Conservation (phyloP, 768 basidiomycete genomes). For the Royoungia palumana region DNA sequence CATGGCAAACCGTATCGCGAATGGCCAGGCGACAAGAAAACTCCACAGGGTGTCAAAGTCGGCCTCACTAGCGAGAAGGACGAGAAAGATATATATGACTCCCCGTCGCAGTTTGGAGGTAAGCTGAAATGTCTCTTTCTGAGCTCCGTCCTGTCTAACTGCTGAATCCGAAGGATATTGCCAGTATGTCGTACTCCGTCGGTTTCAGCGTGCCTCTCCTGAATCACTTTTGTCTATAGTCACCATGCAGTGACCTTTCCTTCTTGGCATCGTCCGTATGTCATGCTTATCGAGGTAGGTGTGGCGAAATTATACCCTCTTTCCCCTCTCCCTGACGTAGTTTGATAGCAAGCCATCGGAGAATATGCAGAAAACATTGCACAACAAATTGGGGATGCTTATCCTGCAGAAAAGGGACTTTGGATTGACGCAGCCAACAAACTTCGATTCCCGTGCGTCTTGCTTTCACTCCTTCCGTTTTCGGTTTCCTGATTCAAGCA, state of each 20-base stretch:
- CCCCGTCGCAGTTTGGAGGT: too few relatives aligned
- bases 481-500: constrained; percentile 1
- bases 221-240: constrained; percentile 1
- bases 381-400: constrained; percentile 20
- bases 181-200: constrained; percentile 16
- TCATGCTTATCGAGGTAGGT: constrained; percentile 25
- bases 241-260: constrained; percentile 22
- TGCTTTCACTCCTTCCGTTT: not conserved
- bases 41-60: constrained; percentile 6
- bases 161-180: constrained; percentile 19
- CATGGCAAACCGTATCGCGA: constrained; percentile 26
- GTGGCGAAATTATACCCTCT: not conserved
- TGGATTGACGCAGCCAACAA: constrained; percentile 22
- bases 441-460: constrained; percentile 28
- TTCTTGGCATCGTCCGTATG: constrained; percentile 28
- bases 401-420: constrained; percentile 15
- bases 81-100: constrained; percentile 21
- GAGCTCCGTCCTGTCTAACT: not conserved
- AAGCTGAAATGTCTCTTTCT: not conserved
- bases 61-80: constrained; percentile 19
- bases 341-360: constrained; percentile 26
- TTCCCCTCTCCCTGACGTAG: not conserved
- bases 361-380: constrained; percentile 23
- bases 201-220: not conserved
- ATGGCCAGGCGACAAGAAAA: constrained; percentile 23